Evolutionary conservation across 768 basidiomycete species (phyloP), one percentile per base, ranked within the genome.

Genomic region (Lanmaoa pseudosensibilis): DNA sequence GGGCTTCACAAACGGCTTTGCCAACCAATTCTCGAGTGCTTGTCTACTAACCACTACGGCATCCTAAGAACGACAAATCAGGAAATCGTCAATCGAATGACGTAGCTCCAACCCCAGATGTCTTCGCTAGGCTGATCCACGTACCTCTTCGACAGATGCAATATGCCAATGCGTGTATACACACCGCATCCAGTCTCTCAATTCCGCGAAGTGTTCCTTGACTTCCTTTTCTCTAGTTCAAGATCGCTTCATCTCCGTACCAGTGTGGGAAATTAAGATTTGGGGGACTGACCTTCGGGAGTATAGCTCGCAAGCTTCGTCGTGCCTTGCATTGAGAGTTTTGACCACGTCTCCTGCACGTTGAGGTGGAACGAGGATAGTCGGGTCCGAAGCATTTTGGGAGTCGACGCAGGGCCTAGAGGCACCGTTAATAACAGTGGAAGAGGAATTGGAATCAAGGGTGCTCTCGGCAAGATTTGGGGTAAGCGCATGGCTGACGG

Each of bases 101-200:
- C 49, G 53, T 52, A 61, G 36, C 25, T 30, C 44, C 32, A 39
- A 25, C 40, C 48, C 27, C 48, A 60, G 48, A 55, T 50, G 32
- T 27, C 51, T 52, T 61, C 51, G 36, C 19, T 23, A 39, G 21
- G 36, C 10, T 32, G 56, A 41, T 55, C 56, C 34, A 55, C 73
- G 55, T 57, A 88, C 90, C 71, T 83, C 77, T 13, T 78, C 68
- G 21, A 69, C 62, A 18, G 77, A 76, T 30, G 69, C 63, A 4
- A 85, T 62, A 56, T 78, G 75, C 92, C 92, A 94, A 36, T 71
- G 74, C 4, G 60, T 76, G 70, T 86, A 92, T 9, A 92, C 81
- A 38, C 78, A 74, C 71, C 76, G 77, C 56, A 91, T 83, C 56
- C 75, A 79, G 16, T 71, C 65, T 44, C 87, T 77, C 46, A 82